These are phyloP conservation scores for Boletus sp. DNA, from an alignment of 768 basidiomycete species.

Conservation along the genomic window DNA sequence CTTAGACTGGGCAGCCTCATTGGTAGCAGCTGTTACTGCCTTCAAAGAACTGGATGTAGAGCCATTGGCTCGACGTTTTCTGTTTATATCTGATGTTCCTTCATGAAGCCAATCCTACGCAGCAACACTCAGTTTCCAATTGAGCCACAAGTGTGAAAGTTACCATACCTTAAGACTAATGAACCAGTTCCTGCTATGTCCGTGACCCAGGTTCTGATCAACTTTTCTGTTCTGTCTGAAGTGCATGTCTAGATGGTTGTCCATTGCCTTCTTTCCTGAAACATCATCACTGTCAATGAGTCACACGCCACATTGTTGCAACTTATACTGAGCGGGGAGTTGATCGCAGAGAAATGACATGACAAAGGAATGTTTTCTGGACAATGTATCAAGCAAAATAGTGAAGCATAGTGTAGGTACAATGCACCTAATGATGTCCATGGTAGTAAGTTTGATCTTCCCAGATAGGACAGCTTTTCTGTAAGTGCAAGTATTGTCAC, in stretches of 20 bases:
- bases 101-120: constrained; percentile 87
- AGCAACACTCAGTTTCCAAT: constrained; percentile 11
- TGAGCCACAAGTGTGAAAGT: not conserved
- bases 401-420: not conserved
- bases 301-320: constrained; percentile 90
- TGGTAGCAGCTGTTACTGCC: constrained; percentile 57
- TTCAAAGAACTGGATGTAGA: constrained; percentile 52
- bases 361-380: constrained; percentile 51
- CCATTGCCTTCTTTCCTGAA: constrained; percentile 71
- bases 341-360: constrained; percentile 70
- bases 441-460: constrained; percentile 57
- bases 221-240: constrained; percentile 90
- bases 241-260: constrained; percentile 94
- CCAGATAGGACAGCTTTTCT: constrained; percentile 58
- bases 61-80: constrained; percentile 63
- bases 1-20: constrained; percentile 67
- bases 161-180: constrained; percentile 70
- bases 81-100: constrained; percentile 55
- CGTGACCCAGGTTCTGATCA: constrained; percentile 73
- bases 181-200: constrained; percentile 90
- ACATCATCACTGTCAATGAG: constrained; percentile 76
- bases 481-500: constrained; percentile 56
- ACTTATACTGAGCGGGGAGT: constrained; percentile 81
- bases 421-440: constrained; percentile 71
- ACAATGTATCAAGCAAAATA: constrained; percentile 21